phyloP scores from a whole-genome alignment of 768 basidiomycete genomes.

The Lactifluus volemus region DNA sequence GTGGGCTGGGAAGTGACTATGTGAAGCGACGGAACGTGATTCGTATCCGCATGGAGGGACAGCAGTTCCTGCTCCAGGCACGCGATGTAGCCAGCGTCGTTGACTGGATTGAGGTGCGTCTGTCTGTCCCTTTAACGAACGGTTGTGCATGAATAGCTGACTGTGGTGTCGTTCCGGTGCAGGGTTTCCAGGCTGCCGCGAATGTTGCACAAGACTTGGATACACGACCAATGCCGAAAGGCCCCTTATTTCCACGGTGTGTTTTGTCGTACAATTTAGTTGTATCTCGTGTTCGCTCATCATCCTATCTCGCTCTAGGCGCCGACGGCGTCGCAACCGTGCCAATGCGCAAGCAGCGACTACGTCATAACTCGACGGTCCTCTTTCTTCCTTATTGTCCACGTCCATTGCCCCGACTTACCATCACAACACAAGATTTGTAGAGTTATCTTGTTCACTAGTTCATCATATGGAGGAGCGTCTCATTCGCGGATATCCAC shows the following conservation, averaged over 20 bases:
- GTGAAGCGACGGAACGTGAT: constrained; percentile 90
- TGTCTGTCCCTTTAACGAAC: not conserved
- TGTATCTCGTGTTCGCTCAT: not conserved
- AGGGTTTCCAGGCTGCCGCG: constrained; percentile 86
- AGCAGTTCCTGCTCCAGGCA: constrained; percentile 94
- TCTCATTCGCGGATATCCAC: not conserved
- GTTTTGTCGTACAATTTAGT: constrained; percentile 21
- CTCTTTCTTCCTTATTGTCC: not conserved
- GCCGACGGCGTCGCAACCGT: constrained; percentile 13
- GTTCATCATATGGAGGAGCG: too few species aligned
- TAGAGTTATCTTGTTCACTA: not conserved
- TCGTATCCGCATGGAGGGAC: constrained; percentile 82
- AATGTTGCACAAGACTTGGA: constrained; percentile 92
- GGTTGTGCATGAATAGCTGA: constrained; percentile 1
- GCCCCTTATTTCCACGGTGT: constrained; percentile 76
- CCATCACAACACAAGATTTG: not conserved
- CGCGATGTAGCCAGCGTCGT: constrained; percentile 78
- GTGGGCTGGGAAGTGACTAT: constrained; percentile 93
- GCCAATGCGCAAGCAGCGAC: not conserved
- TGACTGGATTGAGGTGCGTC: constrained; percentile 86
- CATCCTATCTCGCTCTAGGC: constrained; percentile 1
- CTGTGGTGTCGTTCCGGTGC: constrained; percentile 1
- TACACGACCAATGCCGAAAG: constrained; percentile 84
- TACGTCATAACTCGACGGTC: not conserved
- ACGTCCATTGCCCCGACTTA: not conserved